Evolutionary conservation across 192 early-diverging fungal species (phyloP), one percentile per base, ranked within the genome.

Genomic region (Dispira simplex): DNA sequence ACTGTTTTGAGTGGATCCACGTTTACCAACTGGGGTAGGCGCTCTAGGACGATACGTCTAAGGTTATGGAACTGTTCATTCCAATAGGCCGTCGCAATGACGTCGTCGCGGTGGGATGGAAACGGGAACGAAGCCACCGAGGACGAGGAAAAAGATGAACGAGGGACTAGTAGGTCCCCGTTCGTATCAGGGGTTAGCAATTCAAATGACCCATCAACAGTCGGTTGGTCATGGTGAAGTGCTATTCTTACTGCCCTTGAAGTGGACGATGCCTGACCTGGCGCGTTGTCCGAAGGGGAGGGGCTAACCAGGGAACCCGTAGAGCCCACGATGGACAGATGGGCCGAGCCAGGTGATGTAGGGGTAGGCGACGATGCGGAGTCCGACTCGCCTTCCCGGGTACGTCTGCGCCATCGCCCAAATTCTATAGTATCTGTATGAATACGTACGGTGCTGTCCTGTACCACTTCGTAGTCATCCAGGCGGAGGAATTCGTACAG

Each of bases 401-500:
- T 39, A 39, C 6, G 32, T 39, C 27, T 25, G 28, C 43, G 11
- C 59, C 59, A 62, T 14, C 44, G 28, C 18, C 59, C 59, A n/a
- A 62, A 62, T 20, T 44, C n/a, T 8, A 62, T 45, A 11, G 11
- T 11, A n/a, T 62, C 59, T 3, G 16, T 25, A 3, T 20, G 20
- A 18, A 44, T 45, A n/a, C 18, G 12, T n/a, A 62, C 43, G 20
- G 21, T 21, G 9, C 26, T 20, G 44, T 62, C 59, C 12, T 21
- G 59, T 39, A 45, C 43, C 43, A 45, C 59, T n/a, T 25, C 5
- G 44, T 62, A 62, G 14, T 62, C 59, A n/a, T 62, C 59, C 4
- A 44, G 44, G 44, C 25, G 39, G n/a, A 62, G 43, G n/a, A 62
- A 62, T 21, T 62, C 59, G 59, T 62, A n/a, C 11, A 62, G 25